Evolutionary conservation across 1,139 yeast species (phyloP), one percentile per base, ranked within the genome.

Genomic region (Pichia sp.): DNA sequence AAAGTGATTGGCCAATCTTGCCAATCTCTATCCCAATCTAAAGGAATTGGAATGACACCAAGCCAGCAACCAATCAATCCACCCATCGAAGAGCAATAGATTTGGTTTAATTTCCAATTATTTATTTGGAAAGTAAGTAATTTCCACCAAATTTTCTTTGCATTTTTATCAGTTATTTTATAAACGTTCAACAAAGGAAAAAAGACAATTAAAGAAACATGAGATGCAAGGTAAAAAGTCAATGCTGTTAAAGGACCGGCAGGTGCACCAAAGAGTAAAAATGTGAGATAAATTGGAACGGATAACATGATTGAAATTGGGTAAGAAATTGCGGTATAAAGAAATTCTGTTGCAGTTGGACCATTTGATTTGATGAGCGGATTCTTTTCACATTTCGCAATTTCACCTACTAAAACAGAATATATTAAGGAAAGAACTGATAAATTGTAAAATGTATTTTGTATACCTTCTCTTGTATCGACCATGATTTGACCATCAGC

Each of bases 1-100:
- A 89, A 72, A 1, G 97, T 89, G 44, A 87, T 75, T n/a, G 98
- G 98, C 95, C 96, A 91, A 45, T 70, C 74, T 62, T 91, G 98
- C 98, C 98, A 91, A 23, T 84, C 88, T 52, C 97, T 71, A 60
- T 91, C 98, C 98, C 98, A 91, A 61, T 91, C 98, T 45, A 91
- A 70, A 0, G 97, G 96, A 46, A 91, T 88, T 2, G 95, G 97
- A 31, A 86, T 65, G 5, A 93, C 96, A 10, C 97, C 96, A 3
- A 87, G 54, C 97, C 97, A 91, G 9, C 93, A 78, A 2, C 96
- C 95, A 8, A 82, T 53, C 32, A 80, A 64, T 0, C 80, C 71
- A 30, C 79, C 72, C 10, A 76, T 57, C 6, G 74, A 62, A 22
- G 67, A 56, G 27, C 66, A 56, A 34, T 74, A 62, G 2, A 71